A percentile compares a stretch with the other conserved stretches of the same genome.
Evolutionary conservation across 495 filamentous ascomycete species (phyloP).

Genomic region (Saxophila tyrrhenica): DNA sequence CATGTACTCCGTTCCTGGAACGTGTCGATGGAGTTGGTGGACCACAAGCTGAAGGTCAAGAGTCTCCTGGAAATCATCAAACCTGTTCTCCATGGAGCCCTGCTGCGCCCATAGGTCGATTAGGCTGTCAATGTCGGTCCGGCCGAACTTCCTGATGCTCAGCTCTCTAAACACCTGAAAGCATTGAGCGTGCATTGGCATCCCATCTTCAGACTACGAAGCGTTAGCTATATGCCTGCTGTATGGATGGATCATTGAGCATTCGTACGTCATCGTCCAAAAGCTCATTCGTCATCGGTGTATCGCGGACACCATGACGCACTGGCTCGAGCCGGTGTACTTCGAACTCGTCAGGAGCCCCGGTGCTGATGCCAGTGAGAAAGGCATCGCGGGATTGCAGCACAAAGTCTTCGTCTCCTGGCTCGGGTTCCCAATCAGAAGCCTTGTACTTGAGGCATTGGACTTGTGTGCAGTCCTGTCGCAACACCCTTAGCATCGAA

Average conservation of each 20-base stretch:
- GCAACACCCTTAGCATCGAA: too few relatives aligned
- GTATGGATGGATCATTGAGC: not conserved
- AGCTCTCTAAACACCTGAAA: not conserved
- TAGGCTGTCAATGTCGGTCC: not conserved
- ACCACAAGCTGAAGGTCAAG: not conserved
- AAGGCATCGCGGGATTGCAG: not conserved
- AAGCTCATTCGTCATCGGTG: not conserved
- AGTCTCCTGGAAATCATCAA: not conserved
- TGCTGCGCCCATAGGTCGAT: not conserved
- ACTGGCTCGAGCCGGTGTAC: not conserved
- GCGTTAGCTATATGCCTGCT: not conserved
- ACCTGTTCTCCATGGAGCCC: not conserved
- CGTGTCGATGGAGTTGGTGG: not conserved
- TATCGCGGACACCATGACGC: not conserved
- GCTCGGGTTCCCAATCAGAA: not conserved
- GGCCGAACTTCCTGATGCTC: not conserved
- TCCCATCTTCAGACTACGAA: not conserved
- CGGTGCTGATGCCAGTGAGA: not conserved
- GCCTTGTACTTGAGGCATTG: not conserved
- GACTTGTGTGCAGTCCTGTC: not conserved
- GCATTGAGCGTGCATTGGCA: not conserved
- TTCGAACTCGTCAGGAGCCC: not conserved
- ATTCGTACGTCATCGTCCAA: not conserved
- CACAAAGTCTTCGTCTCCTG: not conserved
- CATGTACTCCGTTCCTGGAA: not conserved